phyloP scores from a whole-genome alignment of 331 rosid genomes.

The Stylosanthes scabra region DNA sequence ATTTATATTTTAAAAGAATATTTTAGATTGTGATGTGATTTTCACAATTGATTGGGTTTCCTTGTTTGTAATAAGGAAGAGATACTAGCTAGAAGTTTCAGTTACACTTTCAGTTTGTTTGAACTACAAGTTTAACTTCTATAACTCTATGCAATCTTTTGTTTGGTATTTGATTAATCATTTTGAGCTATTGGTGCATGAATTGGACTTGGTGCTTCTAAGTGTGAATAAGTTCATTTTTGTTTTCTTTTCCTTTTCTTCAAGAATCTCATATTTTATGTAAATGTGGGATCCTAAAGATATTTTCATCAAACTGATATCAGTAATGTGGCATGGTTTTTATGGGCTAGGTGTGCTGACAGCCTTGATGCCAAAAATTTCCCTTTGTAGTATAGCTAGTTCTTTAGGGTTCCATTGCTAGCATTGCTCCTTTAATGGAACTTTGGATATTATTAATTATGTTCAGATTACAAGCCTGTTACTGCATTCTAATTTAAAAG shows the following conservation, averaged over 20 bases:
- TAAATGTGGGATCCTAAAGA: slow-evolving; percentile 2
- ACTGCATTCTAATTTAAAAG: background rate
- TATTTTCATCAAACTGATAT: slow-evolving; percentile 2
- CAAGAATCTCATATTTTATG: background rate
- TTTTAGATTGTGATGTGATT: slow-evolving; percentile 19
- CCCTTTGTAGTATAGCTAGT: background rate
- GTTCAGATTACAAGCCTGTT: background rate
- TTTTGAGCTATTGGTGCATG: too few relatives aligned
- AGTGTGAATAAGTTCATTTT: too few relatives aligned
- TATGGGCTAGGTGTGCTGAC: background rate
- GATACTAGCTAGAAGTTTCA: background rate
- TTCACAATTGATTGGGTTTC: slow-evolving; percentile 26
- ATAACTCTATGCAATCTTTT: background rate
- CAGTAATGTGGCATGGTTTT: background rate
- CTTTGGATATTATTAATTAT: background rate
- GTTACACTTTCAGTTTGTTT: background rate
- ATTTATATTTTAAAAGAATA: background rate
- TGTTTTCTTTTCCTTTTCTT: too few relatives aligned
- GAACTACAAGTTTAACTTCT: background rate
- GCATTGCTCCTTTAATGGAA: background rate
- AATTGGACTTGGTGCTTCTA: too few relatives aligned
- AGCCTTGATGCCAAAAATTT: background rate
- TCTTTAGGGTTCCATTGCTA: background rate
- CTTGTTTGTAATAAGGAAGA: background rate
- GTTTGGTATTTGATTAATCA: background rate